phyloP scores from a whole-genome alignment of 2,329 filamentous ascomycete species.

The Diaporthe velutina region DNA sequence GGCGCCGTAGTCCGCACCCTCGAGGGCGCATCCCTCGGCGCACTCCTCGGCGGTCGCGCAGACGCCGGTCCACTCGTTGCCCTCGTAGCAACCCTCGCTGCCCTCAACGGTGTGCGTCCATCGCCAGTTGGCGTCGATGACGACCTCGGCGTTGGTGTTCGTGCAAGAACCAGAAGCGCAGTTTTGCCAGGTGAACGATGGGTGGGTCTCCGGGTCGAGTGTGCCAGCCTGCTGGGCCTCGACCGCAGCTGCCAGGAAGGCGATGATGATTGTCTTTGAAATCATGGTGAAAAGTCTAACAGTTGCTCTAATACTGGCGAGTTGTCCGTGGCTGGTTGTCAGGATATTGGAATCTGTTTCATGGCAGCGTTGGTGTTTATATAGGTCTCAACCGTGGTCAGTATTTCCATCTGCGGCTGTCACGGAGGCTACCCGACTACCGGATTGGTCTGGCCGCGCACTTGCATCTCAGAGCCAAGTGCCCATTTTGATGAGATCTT shows the following conservation, averaged over 20 bases:
- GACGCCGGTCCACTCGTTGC: neutral
- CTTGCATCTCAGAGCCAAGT: slow-evolving; percentile 13
- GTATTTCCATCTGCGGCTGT: neutral
- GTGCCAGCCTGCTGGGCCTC: slow-evolving; percentile 64
- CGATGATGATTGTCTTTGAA: slow-evolving; percentile 13
- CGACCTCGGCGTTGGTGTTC: slow-evolving; percentile 60
- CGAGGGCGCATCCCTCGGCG: slow-evolving; percentile 67
- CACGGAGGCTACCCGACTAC: neutral
- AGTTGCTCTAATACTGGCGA: neutral
- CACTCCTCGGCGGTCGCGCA: slow-evolving; percentile 64
- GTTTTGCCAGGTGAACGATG: slow-evolving; percentile 63
- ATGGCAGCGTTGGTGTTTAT: neutral
- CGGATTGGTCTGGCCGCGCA: neutral
- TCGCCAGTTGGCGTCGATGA: slow-evolving; percentile 70
- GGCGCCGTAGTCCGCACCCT: slow-evolving; percentile 64
- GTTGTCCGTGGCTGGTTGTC: neutral
- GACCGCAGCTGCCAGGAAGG: slow-evolving; percentile 18
- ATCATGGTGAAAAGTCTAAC: neutral
- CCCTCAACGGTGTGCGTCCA: slow-evolving; percentile 64
- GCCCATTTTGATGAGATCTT: slow-evolving; percentile 8
- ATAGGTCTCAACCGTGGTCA: neutral
- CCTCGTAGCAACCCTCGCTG: slow-evolving; percentile 58
- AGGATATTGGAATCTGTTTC: neutral
- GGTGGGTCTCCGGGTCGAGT: slow-evolving; percentile 61
- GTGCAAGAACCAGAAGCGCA: slow-evolving; percentile 65